Evolutionary conservation across 352 stramenopile genomes (phyloP).

Genomic region (Phytophthora ohioensis): DNA sequence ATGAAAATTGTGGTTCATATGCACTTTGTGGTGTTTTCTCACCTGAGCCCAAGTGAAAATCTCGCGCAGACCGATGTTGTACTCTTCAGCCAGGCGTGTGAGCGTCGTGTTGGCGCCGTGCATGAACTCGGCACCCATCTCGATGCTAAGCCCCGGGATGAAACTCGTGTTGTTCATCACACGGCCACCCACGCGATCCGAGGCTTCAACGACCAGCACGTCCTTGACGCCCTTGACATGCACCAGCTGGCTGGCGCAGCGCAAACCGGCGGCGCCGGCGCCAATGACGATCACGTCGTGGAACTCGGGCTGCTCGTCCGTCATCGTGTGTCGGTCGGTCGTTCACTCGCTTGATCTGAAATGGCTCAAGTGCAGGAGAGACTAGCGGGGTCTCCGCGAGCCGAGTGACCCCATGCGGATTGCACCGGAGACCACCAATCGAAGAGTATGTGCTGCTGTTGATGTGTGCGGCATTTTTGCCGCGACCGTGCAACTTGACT

Average conservation of each 20-base stretch:
- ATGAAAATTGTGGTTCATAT: slow-evolving; percentile 13
- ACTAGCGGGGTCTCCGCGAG: background rate
- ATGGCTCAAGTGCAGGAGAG: slow-evolving; percentile 15
- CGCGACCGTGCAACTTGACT: slow-evolving; percentile 23
- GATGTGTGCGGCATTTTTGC: slow-evolving; percentile 32
- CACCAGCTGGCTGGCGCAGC: slow-evolving; percentile 69
- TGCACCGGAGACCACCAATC: slow-evolving; percentile 36
- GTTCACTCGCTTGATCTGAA: slow-evolving; percentile 24
- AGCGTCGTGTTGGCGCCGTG: slow-evolving; percentile 84
- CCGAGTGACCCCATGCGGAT: background rate
- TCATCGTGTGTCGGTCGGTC: slow-evolving; percentile 11
- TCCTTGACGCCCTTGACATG: slow-evolving; percentile 62
- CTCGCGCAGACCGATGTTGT: slow-evolving; percentile 75
- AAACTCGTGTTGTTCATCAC: slow-evolving; percentile 73
- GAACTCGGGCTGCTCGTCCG: slow-evolving; percentile 35
- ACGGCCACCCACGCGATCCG: slow-evolving; percentile 68
- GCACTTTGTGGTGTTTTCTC: slow-evolving; percentile 12
- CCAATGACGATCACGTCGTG: slow-evolving; percentile 80
- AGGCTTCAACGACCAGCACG: slow-evolving; percentile 81
- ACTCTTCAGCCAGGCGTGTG: slow-evolving; percentile 68
- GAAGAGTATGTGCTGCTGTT: slow-evolving; percentile 15
- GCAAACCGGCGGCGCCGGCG: slow-evolving; percentile 70
- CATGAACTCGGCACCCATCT: slow-evolving; percentile 80
- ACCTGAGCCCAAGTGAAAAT: slow-evolving; percentile 91
- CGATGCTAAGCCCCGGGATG: slow-evolving; percentile 75